phyloP scores from a whole-genome alignment of 805 yeast genomes.

The Kuraishia piskuri region DNA sequence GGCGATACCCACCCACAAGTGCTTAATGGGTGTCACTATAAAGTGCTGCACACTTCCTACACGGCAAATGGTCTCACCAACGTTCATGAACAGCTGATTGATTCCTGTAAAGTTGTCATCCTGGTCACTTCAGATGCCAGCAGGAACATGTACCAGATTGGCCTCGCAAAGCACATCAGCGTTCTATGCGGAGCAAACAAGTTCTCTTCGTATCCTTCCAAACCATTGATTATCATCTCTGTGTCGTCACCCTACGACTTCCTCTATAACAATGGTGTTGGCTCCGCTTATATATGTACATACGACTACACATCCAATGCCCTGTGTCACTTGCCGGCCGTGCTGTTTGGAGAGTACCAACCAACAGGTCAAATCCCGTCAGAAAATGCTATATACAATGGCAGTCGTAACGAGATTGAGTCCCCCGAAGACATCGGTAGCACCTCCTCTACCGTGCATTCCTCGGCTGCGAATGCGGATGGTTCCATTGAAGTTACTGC shows the following conservation, averaged over 20 bases:
- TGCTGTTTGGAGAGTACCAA: conserved; percentile 43
- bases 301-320: conserved; percentile 51
- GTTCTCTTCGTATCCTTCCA: conserved; percentile 26
- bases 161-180: conserved; percentile 48
- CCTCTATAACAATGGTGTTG: conserved; percentile 43
- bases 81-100: conserved; percentile 45
- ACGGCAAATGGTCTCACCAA: conserved; percentile 49
- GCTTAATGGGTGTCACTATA: conserved; percentile 21
- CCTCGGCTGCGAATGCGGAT: background rate
- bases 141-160: conserved; percentile 53
- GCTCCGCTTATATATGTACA: conserved; percentile 49
- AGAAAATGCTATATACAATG: conserved; percentile 18
- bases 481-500: background rate
- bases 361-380: conserved; percentile 53
- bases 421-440: background rate
- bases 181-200: conserved; percentile 39
- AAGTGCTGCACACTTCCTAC: conserved; percentile 48
- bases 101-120: conserved; percentile 40
- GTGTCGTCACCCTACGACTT: conserved; percentile 58
- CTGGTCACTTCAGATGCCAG: conserved; percentile 50
- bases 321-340: conserved; percentile 37
- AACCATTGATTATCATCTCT: conserved; percentile 51
- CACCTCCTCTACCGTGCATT: background rate
- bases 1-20: conserved; percentile 5
- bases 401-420: background rate